Evolutionary conservation across 352 stramenopile species (phyloP), one percentile per base, ranked within the genome.

Genomic region (Phytophthora tubulina): DNA sequence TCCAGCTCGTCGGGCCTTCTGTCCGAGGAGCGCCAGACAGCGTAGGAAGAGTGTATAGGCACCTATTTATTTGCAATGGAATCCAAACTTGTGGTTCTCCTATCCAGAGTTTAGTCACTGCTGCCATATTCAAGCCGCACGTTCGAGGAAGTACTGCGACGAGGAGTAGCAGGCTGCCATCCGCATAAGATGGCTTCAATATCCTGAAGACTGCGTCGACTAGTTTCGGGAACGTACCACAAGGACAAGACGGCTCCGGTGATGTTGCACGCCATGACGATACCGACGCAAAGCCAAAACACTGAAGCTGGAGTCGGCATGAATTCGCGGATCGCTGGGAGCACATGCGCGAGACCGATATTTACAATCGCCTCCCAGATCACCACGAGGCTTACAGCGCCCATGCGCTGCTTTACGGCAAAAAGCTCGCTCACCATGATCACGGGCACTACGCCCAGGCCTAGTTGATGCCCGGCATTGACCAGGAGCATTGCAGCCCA

Each of bases 201-300:
- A 60, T 92, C 82, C 71, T 95, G 88, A 5, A 95, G 79, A 68
- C 85, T 93, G 35, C 86, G 86, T 33, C 82, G 59, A 32, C 84
- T 93, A 8, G 88, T 95, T 73, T 95, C 88, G 2, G 88, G 88
- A 13, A 95, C 64, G 50, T 89, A 95, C 61, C 86, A 80, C 79
- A 73, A 88, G 31, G 84, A 81, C 46, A 93, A 64, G 10, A 85
- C 67, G 6, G 84, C 46, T 2, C 76, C 83, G 2, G 75, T 32
- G 13, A 84, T 27, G 51, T 92, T 93, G 30, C 80, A 87, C 10
- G 63, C 48, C 44, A 89, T 70, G 36, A 94, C 82, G 35, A 76
- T 41, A 2, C 55, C 62, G 2, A 88, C 76, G 13, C 74, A 72
- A 33, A 86, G 13, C 11, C 71, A 57, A 27, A 92, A 83, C 14